A percentile compares a stretch with the other conserved stretches of the same genome.
Conservation (phyloP, 179 eudicot species). For the Corrigiola litoralis region DNA sequence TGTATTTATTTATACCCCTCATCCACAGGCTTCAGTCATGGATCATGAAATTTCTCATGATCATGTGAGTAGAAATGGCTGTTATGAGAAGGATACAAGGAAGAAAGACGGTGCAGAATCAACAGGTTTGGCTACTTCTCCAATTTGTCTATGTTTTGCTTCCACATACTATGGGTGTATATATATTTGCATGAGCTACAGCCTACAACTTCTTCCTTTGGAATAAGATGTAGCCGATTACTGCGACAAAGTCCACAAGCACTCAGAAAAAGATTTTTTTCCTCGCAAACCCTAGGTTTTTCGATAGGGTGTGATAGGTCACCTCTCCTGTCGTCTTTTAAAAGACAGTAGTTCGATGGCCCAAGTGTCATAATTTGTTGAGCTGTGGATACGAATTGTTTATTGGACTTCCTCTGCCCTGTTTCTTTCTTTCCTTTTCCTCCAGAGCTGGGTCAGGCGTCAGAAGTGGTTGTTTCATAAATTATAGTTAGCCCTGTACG, state of each 20-base stretch:
- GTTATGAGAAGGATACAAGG: constrained; percentile 11
- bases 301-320: not conserved
- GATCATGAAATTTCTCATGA: constrained; percentile 9
- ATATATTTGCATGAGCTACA: not conserved
- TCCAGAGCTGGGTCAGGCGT: too few species aligned
- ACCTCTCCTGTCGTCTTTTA: too few species aligned
- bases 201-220: too few species aligned
- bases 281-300: not conserved
- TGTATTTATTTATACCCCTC: not conserved
- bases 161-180: not conserved
- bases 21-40: constrained; percentile 3
- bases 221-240: too few species aligned
- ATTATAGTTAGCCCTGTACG: too few species aligned
- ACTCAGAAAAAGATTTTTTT: not conserved
- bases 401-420: too few species aligned
- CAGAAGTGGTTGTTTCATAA: too few species aligned
- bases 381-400: not conserved
- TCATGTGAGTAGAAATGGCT: not conserved
- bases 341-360: too few species aligned
- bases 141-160: constrained; percentile 1
- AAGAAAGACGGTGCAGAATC: not conserved
- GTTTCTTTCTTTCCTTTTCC: too few species aligned
- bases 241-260: too few species aligned
- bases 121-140: constrained; percentile 19
- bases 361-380: too few species aligned